Base-by-base conservation (phyloP, 805 yeast species). In the Metschnikowia matae region DNA sequence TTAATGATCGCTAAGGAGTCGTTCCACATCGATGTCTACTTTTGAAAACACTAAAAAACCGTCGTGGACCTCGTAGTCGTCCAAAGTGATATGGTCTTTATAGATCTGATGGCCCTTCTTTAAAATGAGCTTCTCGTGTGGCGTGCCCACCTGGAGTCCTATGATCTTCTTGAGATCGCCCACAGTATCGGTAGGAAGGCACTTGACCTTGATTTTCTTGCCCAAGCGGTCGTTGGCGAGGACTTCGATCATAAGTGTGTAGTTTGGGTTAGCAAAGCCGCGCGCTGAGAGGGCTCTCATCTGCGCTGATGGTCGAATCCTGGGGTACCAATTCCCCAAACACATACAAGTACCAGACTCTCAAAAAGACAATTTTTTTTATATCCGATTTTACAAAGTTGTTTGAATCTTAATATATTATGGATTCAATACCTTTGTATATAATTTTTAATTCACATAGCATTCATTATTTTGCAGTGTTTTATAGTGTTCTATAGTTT, bases 61-160 rank as follows among this genome's bases (percentile, higher is more conserved):
- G 65, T 90, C 85, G 62, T 90, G 96, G 17, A 92, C 83, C 65
- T 92, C 99, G 63, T 94, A 92, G 66, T 92, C 99, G n/a, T 86
- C 96, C 41, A 92, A 73, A 0, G 91, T 78, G 49, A 92, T 92
- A 64, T 91, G 97, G 62, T 92, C 94, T 63, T 94, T 94, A 65
- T 81, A 83, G 0, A 87, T 80, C 56, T 82, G 85, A 61, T 89
- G 84, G 1, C 97, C 97, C 62, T 89, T 91, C 66, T 89, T 91
- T 54, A 92, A 73, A 0, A 87, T 81, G 50, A 85, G 57, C 55
- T 82, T 82, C 18, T 83, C 87, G 17, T 81, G 71, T 1, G 84
- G 68, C 1, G 89, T 84, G 1, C 97, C 97, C 17, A 88, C 79
- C 66, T 92, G 98, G 8, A 89, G 71, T 0, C 91, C 84, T 8